Evolutionary conservation across 345 rosid species (phyloP).

Genomic region (Arabidopsis thaliana): TAIR10.1 NC_003071.7:10458001-10458500

Average conservation of each 20-base stretch:
- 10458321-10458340: slow-evolving; percentile 1
- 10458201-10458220: slow-evolving; percentile 81
- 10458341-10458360: slow-evolving; percentile 1
- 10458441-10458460: neutral
- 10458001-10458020: neutral
- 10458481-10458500: slow-evolving; percentile 65
- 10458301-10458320: neutral
- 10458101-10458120: slow-evolving; percentile 69
- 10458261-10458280: slow-evolving; percentile 92
- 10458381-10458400: neutral
- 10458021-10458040: neutral
- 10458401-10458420: neutral
- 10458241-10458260: slow-evolving; percentile 87
- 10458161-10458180: slow-evolving; percentile 76
- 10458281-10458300: slow-evolving; percentile 49
- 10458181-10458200: slow-evolving; percentile 71
- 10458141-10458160: slow-evolving; percentile 82
- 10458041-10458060: slow-evolving; percentile 5
- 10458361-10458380: neutral
- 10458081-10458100: slow-evolving; percentile 67
- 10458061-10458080: slow-evolving; percentile 84
- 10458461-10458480: neutral
- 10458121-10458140: slow-evolving; percentile 75
- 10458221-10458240: slow-evolving; percentile 93
- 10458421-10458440: neutral